Percentiles rank a stretch among this genome's conserved stretches.
Conservation (phyloP, 768 basidiomycete species). For the Naganishia onofrii region DNA sequence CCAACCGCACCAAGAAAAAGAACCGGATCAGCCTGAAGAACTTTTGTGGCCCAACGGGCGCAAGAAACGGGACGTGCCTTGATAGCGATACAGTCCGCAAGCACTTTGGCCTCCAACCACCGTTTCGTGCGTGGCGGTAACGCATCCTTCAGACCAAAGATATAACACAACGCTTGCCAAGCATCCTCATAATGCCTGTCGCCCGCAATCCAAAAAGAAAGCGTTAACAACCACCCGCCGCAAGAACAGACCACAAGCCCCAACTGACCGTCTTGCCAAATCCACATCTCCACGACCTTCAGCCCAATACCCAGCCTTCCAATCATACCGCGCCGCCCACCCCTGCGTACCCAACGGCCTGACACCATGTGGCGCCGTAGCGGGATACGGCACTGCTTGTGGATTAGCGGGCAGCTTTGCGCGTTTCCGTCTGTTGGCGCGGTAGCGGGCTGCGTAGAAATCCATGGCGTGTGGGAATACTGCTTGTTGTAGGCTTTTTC, state of each 20-base stretch:
- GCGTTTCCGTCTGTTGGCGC: constrained; percentile 84
- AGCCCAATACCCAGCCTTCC: constrained; percentile 94
- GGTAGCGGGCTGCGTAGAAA: constrained; percentile 88
- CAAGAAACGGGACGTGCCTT: constrained; percentile 59
- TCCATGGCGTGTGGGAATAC: constrained; percentile 84
- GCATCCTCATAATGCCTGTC: constrained; percentile 90
- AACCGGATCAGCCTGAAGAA: neutral
- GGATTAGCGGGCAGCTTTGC: constrained; percentile 61
- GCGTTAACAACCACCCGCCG: neutral
- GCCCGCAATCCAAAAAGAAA: too few relatives aligned
- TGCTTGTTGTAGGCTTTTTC: constrained; percentile 73
- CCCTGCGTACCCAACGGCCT: constrained; percentile 76
- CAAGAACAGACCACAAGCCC: neutral
- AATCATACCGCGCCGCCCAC: constrained; percentile 95
- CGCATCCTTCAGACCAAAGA: constrained; percentile 83
- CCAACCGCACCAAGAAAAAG: too few relatives aligned
- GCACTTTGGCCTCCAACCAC: constrained; percentile 97
- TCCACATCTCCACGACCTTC: constrained; percentile 92
- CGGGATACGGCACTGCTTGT: constrained; percentile 49
- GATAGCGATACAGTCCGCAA: constrained; percentile 87
- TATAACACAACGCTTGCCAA: constrained; percentile 73
- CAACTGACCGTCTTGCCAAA: constrained; percentile 77
- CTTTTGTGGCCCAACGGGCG: constrained; percentile 3
- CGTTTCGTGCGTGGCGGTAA: constrained; percentile 89
- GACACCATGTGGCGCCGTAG: constrained; percentile 33